Conservation (phyloP, 768 basidiomycete species). For the Crassisporium funariophilum region DNA sequence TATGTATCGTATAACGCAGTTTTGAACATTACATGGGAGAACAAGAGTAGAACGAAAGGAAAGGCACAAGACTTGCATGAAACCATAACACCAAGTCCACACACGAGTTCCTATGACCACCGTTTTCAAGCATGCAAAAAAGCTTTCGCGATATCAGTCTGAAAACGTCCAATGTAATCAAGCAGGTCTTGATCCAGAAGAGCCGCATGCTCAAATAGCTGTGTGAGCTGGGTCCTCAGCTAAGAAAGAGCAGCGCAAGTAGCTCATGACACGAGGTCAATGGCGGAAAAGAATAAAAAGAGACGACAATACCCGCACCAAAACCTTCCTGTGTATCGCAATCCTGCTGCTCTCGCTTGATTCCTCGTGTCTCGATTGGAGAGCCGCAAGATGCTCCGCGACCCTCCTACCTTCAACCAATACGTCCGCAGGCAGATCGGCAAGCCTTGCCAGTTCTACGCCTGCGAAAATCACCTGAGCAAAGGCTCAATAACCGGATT, state of each 20-base stretch:
- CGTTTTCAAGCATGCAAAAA: conserved; percentile 29
- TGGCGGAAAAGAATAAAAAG: conserved; percentile 1
- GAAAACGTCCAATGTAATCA: conserved; percentile 66
- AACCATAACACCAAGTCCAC: no score
- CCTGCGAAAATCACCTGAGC: conserved; percentile 45
- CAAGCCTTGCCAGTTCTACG: conserved; percentile 84
- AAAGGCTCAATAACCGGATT: neutral
- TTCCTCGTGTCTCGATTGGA: conserved; percentile 58
- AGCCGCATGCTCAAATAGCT: conserved; percentile 71
- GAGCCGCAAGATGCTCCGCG: conserved; percentile 56
- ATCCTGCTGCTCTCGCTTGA: conserved; percentile 64
- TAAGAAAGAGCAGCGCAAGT: conserved; percentile 25
- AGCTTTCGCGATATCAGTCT: conserved; percentile 66
- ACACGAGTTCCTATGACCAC: no score
- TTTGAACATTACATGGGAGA: no score
- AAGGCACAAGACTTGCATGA: no score
- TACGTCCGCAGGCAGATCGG: conserved; percentile 79
- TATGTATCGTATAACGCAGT: no score
- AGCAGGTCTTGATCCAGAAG: conserved; percentile 73
- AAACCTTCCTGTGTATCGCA: conserved; percentile 62
- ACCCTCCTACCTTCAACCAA: conserved; percentile 63
- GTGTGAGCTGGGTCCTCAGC: conserved; percentile 75
- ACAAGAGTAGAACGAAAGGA: no score
- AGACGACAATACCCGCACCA: conserved; percentile 62
- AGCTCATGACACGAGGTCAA: no score